These are phyloP conservation scores for Mucor velutinosus DNA, from an alignment of 371 early-diverging fungal genomes.

Conservation along the genomic window DNA sequence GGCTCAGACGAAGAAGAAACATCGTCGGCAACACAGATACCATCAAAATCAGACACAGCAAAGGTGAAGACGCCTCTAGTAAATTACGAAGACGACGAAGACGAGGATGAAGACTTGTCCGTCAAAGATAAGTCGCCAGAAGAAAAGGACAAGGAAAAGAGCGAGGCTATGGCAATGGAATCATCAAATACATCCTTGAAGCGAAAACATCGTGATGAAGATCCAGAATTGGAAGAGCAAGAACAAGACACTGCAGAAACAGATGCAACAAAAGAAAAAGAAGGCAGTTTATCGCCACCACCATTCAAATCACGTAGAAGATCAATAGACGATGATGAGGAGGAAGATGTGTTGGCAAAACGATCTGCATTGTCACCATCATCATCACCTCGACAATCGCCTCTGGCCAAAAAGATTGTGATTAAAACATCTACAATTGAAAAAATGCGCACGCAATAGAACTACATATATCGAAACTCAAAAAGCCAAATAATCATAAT, in stretches of 20 bases:
- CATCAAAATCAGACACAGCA: background rate
- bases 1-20: slow-evolving; percentile 66
- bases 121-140: background rate
- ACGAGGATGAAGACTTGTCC: slow-evolving; percentile 40
- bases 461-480: background rate
- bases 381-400: slow-evolving; percentile 4
- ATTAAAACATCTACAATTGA: slow-evolving; percentile 20
- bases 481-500: background rate
- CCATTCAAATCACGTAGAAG: slow-evolving; percentile 9
- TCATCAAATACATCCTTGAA: background rate
- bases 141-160: background rate
- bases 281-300: slow-evolving; percentile 4
- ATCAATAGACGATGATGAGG: slow-evolving; percentile 31
- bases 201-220: background rate
- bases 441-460: slow-evolving; percentile 14
- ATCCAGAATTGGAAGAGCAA: background rate
- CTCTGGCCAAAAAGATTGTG: slow-evolving; percentile 20
- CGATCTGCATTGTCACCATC: background rate
- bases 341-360: slow-evolving; percentile 33
- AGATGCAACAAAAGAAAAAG: background rate
- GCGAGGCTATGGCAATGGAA: background rate
- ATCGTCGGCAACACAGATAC: slow-evolving; percentile 10
- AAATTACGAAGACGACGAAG: slow-evolving; percentile 55
- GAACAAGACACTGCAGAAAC: background rate
- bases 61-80: slow-evolving; percentile 29